Evolutionary conservation across 345 rosid genomes (phyloP).

Genomic region (Passiflora organensis): DNA sequence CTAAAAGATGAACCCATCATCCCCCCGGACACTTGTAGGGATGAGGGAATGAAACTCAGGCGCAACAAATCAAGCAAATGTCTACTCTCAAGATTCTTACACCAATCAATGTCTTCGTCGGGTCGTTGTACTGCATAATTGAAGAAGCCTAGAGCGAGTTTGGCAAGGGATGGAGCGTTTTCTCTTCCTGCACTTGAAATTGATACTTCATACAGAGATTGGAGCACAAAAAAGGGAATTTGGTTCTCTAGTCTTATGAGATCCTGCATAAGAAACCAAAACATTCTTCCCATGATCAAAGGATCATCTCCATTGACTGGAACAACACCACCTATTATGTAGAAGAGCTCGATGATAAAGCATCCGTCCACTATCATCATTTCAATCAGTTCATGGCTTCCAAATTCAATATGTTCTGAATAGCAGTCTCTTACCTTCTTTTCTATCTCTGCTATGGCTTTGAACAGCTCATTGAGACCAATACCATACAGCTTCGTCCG

Average conservation of each 20-base stretch:
- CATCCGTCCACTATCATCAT: conserved; percentile 21
- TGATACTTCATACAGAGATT: conserved; percentile 4
- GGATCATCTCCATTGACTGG: conserved; percentile 12
- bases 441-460: neutral
- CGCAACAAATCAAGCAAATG: conserved; percentile 18
- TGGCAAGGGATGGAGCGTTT: neutral
- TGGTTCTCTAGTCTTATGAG: conserved; percentile 22
- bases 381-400: conserved; percentile 1
- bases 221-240: conserved; percentile 17
- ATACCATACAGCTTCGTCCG: neutral
- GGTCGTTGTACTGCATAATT: neutral
- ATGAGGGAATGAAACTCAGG: neutral
- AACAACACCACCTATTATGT: neutral
- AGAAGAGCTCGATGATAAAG: conserved; percentile 6
- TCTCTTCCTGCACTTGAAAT: neutral
- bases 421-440: conserved; percentile 6
- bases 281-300: conserved; percentile 7
- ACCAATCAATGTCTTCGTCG: neutral
- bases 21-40: neutral
- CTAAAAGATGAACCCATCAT: neutral
- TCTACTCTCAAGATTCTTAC: neutral
- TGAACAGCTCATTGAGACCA: neutral
- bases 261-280: conserved; percentile 12
- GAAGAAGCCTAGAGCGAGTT: conserved; percentile 2
- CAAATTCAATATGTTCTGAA: neutral